Conservation (phyloP, 192 early-diverging fungal genomes). For the Podila horticola region DNA sequence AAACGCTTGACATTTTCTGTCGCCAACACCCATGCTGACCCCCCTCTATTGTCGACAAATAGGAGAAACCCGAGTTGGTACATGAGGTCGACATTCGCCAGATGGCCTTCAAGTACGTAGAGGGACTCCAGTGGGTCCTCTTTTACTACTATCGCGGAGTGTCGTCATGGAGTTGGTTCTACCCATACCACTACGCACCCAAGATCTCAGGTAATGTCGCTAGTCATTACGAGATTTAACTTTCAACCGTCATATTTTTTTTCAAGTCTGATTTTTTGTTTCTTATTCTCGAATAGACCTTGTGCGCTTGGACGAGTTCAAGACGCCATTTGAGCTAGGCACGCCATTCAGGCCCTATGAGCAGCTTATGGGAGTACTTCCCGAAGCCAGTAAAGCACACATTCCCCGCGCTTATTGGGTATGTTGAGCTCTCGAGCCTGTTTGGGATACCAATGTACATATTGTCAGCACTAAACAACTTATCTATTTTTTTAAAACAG, state of each 20-base stretch:
- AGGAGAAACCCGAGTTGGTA: conserved; percentile 59
- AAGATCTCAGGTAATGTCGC: conserved; percentile 78
- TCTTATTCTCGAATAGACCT: conserved; percentile 48
- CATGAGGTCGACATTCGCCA: conserved; percentile 57
- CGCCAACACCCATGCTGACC: background rate
- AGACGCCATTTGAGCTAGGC: conserved; percentile 83
- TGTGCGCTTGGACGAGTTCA: conserved; percentile 61
- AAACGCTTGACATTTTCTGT: background rate
- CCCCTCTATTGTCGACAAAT: background rate
- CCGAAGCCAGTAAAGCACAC: conserved; percentile 83
- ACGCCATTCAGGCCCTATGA: conserved; percentile 95
- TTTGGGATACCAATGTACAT: background rate
- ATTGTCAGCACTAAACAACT: background rate
- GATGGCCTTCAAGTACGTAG: conserved; percentile 83
- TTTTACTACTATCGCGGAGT: conserved; percentile 97
- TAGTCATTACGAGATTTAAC: conserved; percentile 37
- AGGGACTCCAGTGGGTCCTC: conserved; percentile 98
- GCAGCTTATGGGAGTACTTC: conserved; percentile 99
- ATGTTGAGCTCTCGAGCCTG: background rate
- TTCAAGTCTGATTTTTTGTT: background rate
- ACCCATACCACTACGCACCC: conserved; percentile 97
- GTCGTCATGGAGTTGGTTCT: conserved; percentile 98
- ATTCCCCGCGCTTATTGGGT: conserved; percentile 83
- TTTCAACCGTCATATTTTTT: no score
- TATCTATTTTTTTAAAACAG: conserved; percentile 32